phyloP scores from a whole-genome alignment of 257 asterid species.

The Przewalskia tangutica region DNA sequence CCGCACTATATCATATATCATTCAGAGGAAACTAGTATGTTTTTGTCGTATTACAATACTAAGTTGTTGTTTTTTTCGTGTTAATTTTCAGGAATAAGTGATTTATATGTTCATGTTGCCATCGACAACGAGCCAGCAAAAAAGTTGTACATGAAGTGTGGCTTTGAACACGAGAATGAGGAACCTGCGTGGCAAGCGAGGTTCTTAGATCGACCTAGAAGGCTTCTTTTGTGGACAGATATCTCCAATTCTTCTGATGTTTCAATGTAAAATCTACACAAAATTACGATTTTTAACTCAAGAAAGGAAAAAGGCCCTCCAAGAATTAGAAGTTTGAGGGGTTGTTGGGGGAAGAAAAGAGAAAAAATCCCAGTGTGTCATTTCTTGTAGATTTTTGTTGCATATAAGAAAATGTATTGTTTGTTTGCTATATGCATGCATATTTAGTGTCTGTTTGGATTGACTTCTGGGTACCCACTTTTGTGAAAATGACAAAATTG shows the following conservation, averaged over 20 bases:
- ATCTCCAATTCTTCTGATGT: slow-evolving; percentile 45
- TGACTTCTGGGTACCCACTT: no score
- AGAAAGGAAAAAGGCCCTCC: background rate
- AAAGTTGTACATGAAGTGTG: slow-evolving; percentile 72
- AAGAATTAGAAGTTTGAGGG: background rate
- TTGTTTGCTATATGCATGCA: background rate
- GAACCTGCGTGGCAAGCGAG: slow-evolving; percentile 97
- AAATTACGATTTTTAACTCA: background rate
- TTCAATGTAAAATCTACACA: slow-evolving; percentile 14
- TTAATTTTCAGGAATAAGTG: slow-evolving; percentile 62
- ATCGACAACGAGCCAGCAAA: slow-evolving; percentile 75
- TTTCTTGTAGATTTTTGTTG: background rate
- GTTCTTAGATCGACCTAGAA: slow-evolving; percentile 76
- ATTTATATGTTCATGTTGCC: slow-evolving; percentile 89
- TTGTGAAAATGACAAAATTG: no score
- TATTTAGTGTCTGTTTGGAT: no score
- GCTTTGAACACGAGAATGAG: slow-evolving; percentile 69
- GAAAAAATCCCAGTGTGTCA: background rate
- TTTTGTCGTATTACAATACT: background rate
- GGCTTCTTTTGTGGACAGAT: slow-evolving; percentile 76
- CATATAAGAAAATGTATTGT: background rate
- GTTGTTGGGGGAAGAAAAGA: background rate
- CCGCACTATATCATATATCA: background rate
- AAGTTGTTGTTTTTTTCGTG: no score
- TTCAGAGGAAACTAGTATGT: background rate